Evolutionary conservation across 2,329 filamentous ascomycete species (phyloP).

Genomic region (Aphanoascus verrucosus): DNA sequence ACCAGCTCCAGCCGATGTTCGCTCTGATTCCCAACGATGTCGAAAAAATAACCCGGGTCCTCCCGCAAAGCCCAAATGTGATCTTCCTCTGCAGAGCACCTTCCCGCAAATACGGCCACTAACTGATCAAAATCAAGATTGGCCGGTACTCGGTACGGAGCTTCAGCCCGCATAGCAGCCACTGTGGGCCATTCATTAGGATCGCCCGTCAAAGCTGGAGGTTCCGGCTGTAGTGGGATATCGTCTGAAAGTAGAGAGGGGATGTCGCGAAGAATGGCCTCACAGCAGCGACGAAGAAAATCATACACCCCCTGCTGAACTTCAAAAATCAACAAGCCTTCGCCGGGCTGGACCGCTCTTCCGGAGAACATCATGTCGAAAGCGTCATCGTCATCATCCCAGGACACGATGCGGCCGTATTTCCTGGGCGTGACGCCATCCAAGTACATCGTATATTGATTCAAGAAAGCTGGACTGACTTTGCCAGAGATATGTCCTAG

Average conservation of each 20-base stretch:
- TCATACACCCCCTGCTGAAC: constrained; percentile 38
- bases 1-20: constrained; percentile 41
- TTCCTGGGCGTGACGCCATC: constrained; percentile 21
- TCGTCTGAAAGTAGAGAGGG: constrained; percentile 22
- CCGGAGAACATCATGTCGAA: constrained; percentile 29
- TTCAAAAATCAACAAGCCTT: constrained; percentile 42
- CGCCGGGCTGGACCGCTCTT: constrained; percentile 34
- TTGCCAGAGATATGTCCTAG: constrained; percentile 21
- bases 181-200: constrained; percentile 31
- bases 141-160: constrained; percentile 43
- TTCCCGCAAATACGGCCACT: constrained; percentile 36
- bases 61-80: constrained; percentile 48
- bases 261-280: constrained; percentile 44
- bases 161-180: constrained; percentile 37
- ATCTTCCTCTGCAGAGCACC: constrained; percentile 39
- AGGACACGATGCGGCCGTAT: constrained; percentile 30
- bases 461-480: constrained; percentile 21
- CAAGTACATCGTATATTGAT: constrained; percentile 28
- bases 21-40: constrained; percentile 28
- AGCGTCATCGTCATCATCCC: constrained; percentile 29
- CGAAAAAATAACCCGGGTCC: constrained; percentile 39
- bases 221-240: constrained; percentile 33
- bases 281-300: constrained; percentile 43
- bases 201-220: constrained; percentile 23
- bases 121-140: constrained; percentile 40